Conservation (phyloP, 208 protist genomes). For the Leishmania braziliensis region DNA sequence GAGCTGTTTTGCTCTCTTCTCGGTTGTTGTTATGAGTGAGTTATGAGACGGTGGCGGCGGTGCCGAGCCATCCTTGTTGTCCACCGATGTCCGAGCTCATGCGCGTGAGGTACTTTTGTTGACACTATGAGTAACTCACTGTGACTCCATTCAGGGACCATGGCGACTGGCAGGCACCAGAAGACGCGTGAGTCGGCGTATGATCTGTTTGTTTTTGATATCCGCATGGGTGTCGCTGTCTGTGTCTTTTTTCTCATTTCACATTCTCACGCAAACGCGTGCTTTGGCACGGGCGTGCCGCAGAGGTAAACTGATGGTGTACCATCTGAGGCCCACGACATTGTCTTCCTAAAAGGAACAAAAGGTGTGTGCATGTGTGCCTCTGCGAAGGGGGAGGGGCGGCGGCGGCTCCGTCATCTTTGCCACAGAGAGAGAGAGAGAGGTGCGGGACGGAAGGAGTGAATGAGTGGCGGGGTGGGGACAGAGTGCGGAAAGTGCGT, state of each 20-base stretch:
- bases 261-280: neutral
- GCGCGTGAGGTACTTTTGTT: neutral
- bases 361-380: neutral
- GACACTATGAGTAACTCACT: neutral
- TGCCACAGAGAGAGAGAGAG: neutral
- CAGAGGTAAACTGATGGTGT: neutral
- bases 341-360: neutral
- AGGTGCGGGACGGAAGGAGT: neutral
- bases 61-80: neutral
- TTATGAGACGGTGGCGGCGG: neutral
- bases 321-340: neutral
- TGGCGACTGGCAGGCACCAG: neutral
- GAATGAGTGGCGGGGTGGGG: too few species aligned
- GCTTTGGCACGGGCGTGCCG: neutral
- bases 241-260: neutral
- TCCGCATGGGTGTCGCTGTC: neutral
- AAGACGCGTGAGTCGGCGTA: neutral
- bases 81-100: neutral
- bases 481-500: neutral
- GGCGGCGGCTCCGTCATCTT: neutral
- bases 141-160: neutral
- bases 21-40: neutral
- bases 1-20: neutral
- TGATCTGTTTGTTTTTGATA: neutral
- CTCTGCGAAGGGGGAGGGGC: neutral